These are phyloP conservation scores for Curvularia eragrostidis DNA, from an alignment of 2,329 filamentous ascomycete genomes.

Conservation along the genomic window DNA sequence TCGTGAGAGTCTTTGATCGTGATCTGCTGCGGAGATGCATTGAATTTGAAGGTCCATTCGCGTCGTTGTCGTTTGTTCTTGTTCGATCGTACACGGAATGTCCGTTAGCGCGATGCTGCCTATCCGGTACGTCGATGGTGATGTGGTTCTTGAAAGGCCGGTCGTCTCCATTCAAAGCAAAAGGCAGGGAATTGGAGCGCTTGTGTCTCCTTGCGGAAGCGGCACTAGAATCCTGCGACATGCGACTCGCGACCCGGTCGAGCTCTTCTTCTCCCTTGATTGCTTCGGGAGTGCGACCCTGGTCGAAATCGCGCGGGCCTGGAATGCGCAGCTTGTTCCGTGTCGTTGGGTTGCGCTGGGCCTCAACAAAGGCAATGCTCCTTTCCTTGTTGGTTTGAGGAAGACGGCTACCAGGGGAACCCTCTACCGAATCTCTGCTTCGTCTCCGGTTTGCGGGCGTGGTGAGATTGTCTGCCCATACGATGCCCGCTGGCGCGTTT, in stretches of 20 bases:
- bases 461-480: conserved; percentile 35
- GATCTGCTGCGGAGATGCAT: conserved; percentile 38
- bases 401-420: conserved; percentile 49
- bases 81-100: conserved; percentile 42
- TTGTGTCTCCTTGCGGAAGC: conserved; percentile 21
- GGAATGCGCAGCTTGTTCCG: conserved; percentile 84
- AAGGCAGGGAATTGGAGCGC: conserved; percentile 39
- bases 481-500: conserved; percentile 25
- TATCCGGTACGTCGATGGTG: conserved; percentile 69
- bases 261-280: conserved; percentile 55
- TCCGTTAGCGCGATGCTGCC: conserved; percentile 32
- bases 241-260: conserved; percentile 25
- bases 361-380: conserved; percentile 86
- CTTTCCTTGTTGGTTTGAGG: conserved; percentile 69
- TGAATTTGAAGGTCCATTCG: conserved; percentile 15
- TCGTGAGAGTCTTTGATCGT: conserved; percentile 63
- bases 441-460: conserved; percentile 59
- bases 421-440: conserved; percentile 62
- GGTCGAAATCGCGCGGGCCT: conserved; percentile 87
- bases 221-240: conserved; percentile 32
- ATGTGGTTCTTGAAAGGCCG: conserved; percentile 62
- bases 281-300: conserved; percentile 73
- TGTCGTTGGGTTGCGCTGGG: conserved; percentile 76
- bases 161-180: conserved; percentile 47
- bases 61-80: conserved; percentile 20